A percentile compares a stretch with the other conserved stretches of the same genome.
phyloP scores from a whole-genome alignment of 1,284 basidiomycete genomes.

The Austropuccinia psidii region DNA sequence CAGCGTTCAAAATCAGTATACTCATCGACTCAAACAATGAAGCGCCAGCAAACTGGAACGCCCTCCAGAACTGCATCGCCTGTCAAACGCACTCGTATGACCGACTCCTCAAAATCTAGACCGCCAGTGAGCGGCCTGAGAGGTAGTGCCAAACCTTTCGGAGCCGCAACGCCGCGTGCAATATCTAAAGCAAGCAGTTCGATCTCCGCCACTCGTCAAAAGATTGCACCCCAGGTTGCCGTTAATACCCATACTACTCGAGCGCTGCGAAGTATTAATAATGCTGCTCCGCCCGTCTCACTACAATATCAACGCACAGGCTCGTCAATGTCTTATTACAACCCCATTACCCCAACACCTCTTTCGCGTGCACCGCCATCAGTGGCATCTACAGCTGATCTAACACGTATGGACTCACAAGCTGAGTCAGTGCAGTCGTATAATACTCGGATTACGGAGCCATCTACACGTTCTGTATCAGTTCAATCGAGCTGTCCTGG shows the following conservation, averaged over 20 bases:
- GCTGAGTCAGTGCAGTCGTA: too few species aligned
- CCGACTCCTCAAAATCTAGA: not conserved
- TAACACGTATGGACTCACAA: not conserved
- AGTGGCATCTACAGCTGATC: not conserved
- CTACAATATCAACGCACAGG: constrained; percentile 28
- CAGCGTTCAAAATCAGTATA: constrained; percentile 1
- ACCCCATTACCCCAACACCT: constrained; percentile 20
- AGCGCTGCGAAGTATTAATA: too few species aligned
- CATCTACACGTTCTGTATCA: not conserved
- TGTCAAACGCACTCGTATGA: constrained; percentile 19
- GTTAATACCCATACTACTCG: not conserved
- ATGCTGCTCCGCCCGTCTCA: not conserved
- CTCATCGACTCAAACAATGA: constrained; percentile 4
- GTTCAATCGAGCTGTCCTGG: constrained; percentile 16
- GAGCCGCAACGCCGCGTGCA: not conserved
- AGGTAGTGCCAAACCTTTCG: constrained; percentile 30
- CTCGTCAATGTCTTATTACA: constrained; percentile 29
- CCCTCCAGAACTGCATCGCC: constrained; percentile 12
- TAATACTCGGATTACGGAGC: too few species aligned
- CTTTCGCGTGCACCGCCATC: not conserved
- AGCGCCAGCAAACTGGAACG: constrained; percentile 29
- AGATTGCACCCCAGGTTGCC: not conserved
- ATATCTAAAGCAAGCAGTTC: constrained; percentile 4
- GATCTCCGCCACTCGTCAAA: not conserved
- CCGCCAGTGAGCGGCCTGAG: constrained; percentile 8